Evolutionary conservation across 177 flowering plant genomes (phyloP), one percentile per base, ranked within the genome.

Genomic region (Vitis hybrid): DNA sequence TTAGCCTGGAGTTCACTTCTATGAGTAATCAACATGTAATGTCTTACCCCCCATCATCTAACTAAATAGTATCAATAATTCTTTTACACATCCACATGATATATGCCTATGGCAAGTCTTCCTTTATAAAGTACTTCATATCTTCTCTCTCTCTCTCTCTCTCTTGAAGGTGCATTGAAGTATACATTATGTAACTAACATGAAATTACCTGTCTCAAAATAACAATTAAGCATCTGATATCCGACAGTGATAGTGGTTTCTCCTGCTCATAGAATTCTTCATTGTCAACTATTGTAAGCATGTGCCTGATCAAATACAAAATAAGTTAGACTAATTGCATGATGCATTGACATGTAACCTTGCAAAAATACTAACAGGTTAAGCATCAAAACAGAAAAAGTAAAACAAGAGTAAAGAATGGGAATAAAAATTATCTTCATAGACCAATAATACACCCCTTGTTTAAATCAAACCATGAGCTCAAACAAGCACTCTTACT

Each of bases 251-350:
- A 80, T 21, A 96, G 84, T 70, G 99, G 99, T 80, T 89, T 93
- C 78, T 93, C 94, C 67, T 86, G 87, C 73, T 93, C 99, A 81
- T 96, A 96, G 74, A 93, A 96, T 80, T 96, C 99, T 79, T 96
- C 99, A 79, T 93, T 96, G 67, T 93, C 98, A 58, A 90, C 88
- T 71, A 93, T 82, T 80, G 73, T 87, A 72, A 96, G 98, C 97
- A 96, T 96, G 83, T 93, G 93, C 90, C 99, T 95, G 84, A 48
- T 74, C 59, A 78, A 80, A 34, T 76, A 80, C 8, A 66, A 73
- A 74, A 23, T 1, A 60, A 32, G 30, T 48, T 48, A 66, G 70
- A 23, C 34, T 58, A 54, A 49, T n/a, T 39, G 54, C 1, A 51
- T 17, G n/a, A 4, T 26, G 15, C 6, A 11, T 30, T 4, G 6